Evolutionary conservation across 2,329 filamentous ascomycete genomes (phyloP), one percentile per base, ranked within the genome.

Genomic region (Sarocladium brachiariae): DNA sequence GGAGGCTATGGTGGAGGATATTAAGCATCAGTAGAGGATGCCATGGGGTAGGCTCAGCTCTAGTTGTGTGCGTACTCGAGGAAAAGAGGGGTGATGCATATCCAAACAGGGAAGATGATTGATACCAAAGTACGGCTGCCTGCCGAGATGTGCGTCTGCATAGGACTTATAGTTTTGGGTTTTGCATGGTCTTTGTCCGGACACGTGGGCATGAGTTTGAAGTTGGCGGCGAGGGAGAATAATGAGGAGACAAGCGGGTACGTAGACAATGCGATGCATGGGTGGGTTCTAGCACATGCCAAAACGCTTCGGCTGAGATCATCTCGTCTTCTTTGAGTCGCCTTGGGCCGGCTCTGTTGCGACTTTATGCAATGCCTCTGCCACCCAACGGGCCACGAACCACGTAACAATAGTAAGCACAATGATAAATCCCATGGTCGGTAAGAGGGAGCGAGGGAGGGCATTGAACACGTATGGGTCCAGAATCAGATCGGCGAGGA

Each of bases 401-500:
- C 67, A 74, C 3, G 70, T 70, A 33, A 63, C 56, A 23, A 68
- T 54, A n/a, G 81, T 80, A 50, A 95, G 76, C 2, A 78, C 57
- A 3, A 76, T 59, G 50, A 95, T 75, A 66, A 90, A 95, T 31
- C 69, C 70, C 11, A 80, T 80, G 2, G 86, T 92, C 18, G 87
- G 83, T 19, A 86, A 61, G 14, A 97, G 72, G 3, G 90, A 95
- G 49, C 74, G 75, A 11, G 93, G 93, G 49, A 97, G 75, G 14
- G 90, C 62, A 70, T 95, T 93, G 61, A 84, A 69, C 35, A 95
- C 54, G 62, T 85, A 97, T 1, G 90, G 90, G 65, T 97, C 93
- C 21, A 99, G 79, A 59, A 96, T 87, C 65, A 83, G 68, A 59
- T 99, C 92, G 49, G 86, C 86, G 50, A 82, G 72, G 3, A 97